Evolutionary conservation across 1,284 basidiomycete genomes (phyloP).

Genomic region (Thecaphora thlaspeos): DNA sequence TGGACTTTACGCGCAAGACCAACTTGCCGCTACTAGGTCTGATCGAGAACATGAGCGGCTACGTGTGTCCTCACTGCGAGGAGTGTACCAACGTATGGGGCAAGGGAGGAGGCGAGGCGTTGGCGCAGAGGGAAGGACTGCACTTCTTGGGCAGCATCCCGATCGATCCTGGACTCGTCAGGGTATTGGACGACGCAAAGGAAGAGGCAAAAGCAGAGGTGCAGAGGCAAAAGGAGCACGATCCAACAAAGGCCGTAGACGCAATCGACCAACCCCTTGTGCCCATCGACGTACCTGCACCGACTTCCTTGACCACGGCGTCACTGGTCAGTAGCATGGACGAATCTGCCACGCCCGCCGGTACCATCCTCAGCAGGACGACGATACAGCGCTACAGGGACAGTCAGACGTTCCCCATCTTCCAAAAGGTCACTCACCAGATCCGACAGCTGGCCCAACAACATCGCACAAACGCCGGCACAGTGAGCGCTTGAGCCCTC

Average conservation of each 20-base stretch:
- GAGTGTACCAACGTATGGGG: constrained; percentile 95
- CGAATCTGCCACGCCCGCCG: constrained; percentile 15
- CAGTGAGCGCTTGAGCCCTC: too few species aligned
- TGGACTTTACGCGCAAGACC: constrained; percentile 88
- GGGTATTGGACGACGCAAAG: constrained; percentile 74
- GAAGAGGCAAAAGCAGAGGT: constrained; percentile 27
- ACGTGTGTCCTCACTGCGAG: constrained; percentile 79
- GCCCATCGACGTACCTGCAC: too few species aligned
- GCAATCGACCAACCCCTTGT: too few species aligned
- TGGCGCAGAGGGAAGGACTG: constrained; percentile 72
- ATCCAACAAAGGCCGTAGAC: neutral
- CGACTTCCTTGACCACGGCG: too few species aligned
- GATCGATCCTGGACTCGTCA: constrained; percentile 88
- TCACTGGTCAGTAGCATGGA: neutral
- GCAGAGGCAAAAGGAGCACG: neutral
- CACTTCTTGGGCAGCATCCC: constrained; percentile 85
- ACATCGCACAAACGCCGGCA: too few species aligned
- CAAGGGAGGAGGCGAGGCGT: constrained; percentile 77
- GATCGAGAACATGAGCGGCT: constrained; percentile 99
- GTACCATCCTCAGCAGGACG: constrained; percentile 42
- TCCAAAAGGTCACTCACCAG: constrained; percentile 43
- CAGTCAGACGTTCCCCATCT: constrained; percentile 52
- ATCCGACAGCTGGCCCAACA: constrained; percentile 16
- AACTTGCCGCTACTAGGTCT: constrained; percentile 85
- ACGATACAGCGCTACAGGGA: constrained; percentile 47